phyloP scores from a whole-genome alignment of 768 basidiomycete genomes.

The Podaxis sp. region DNA sequence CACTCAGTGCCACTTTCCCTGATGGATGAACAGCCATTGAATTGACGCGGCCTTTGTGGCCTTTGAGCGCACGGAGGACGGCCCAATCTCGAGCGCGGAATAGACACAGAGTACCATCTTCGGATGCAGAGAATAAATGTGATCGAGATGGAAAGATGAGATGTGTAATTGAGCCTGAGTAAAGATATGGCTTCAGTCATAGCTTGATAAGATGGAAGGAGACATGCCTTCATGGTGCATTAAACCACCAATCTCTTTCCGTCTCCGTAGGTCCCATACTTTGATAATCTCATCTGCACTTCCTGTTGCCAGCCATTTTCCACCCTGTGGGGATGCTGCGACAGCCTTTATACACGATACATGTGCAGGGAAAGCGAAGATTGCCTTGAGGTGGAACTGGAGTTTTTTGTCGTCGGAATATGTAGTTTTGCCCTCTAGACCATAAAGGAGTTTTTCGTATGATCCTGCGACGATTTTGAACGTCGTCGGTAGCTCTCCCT shows the following conservation, averaged over 20 bases:
- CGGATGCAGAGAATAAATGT: slow-evolving; percentile 87
- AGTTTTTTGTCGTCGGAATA: slow-evolving; percentile 29
- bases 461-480: slow-evolving; percentile 92
- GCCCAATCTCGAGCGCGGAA: slow-evolving; percentile 96
- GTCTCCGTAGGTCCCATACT: slow-evolving; percentile 90
- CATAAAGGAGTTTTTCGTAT: slow-evolving; percentile 95
- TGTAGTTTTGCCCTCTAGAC: slow-evolving; percentile 65
- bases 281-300: slow-evolving; percentile 97
- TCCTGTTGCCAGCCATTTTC: slow-evolving; percentile 95
- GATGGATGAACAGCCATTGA: slow-evolving; percentile 89
- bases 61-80: slow-evolving; percentile 82
- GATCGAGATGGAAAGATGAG: slow-evolving; percentile 85
- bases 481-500: slow-evolving; percentile 42
- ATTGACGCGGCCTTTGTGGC: slow-evolving; percentile 93
- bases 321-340: slow-evolving; percentile 82
- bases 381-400: slow-evolving; percentile 57
- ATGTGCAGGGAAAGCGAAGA: slow-evolving; percentile 97
- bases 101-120: slow-evolving; percentile 87
- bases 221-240: slow-evolving; percentile 89
- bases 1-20: slow-evolving; percentile 87
- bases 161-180: slow-evolving; percentile 85
- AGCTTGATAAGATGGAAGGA: background rate
- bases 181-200: background rate
- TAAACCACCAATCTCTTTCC: slow-evolving; percentile 92
- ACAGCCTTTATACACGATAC: slow-evolving; percentile 90